A percentile compares a stretch with the other conserved stretches of the same genome.
Conservation (phyloP, 495 filamentous ascomycete species). For the Chaetomium cochliodes region DNA sequence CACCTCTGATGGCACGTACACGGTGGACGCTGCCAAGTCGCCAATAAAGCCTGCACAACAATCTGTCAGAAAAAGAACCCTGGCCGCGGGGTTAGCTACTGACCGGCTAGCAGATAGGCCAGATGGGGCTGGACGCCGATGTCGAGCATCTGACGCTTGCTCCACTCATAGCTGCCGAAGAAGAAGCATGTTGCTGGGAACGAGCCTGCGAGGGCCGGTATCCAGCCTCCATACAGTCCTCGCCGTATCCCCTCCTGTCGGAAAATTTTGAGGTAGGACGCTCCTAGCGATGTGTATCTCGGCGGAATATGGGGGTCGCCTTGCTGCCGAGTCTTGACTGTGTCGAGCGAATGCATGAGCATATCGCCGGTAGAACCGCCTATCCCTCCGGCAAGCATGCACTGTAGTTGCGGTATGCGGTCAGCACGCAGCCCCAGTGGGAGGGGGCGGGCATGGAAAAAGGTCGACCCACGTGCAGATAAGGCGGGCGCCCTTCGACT, state of each 20-base stretch:
- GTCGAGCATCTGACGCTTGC: constrained; percentile 86
- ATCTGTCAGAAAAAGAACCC: constrained; percentile 26
- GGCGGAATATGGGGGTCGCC: constrained; percentile 89
- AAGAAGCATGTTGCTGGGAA: constrained; percentile 94
- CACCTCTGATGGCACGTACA: constrained; percentile 96
- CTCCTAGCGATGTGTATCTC: constrained; percentile 83
- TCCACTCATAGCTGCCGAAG: constrained; percentile 94
- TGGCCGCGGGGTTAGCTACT: constrained; percentile 21
- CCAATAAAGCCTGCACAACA: constrained; percentile 70
- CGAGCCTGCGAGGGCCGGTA: constrained; percentile 84
- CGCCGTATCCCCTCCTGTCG: constrained; percentile 84
- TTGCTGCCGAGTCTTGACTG: constrained; percentile 98
- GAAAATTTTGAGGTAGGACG: constrained; percentile 87
- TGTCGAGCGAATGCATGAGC: constrained; percentile 98
- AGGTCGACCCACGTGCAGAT: constrained; percentile 43
- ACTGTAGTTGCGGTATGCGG: constrained; percentile 50
- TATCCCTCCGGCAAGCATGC: constrained; percentile 89
- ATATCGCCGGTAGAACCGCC: constrained; percentile 93
- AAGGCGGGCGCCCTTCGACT: constrained; percentile 45
- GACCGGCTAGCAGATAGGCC: constrained; percentile 81
- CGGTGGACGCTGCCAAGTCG: constrained; percentile 83
- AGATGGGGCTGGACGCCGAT: constrained; percentile 70
- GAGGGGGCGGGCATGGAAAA: neutral
- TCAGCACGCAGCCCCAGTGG: constrained; percentile 8
- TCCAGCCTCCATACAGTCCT: constrained; percentile 90